Base-by-base conservation (phyloP, 495 filamentous ascomycete species). In the Umbilicaria muhlenbergii region DNA sequence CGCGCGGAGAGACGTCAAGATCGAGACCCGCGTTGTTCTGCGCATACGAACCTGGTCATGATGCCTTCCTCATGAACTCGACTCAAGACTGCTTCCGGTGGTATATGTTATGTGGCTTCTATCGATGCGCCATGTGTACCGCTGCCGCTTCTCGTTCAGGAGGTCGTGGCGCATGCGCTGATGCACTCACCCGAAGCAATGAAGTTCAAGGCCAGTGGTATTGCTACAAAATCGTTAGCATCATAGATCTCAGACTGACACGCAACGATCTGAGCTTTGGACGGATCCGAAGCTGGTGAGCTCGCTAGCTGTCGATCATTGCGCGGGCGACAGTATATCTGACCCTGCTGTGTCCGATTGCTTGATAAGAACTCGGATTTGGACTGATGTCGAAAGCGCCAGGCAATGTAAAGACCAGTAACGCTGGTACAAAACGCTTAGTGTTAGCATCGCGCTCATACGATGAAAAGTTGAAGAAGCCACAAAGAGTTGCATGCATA, bases 121-220 rank as follows among this genome's bases (percentile, higher is more conserved):
- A 32, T 19, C 32, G 15, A 36, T 51, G 48, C 43, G 38, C 24
- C 24, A 31, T 39, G 35, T 24, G 37, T 19, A 39, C 48, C 47
- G 53, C 55, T 53, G 47, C 55, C 53, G 53, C 55, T 55, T 28
- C 24, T 28, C 6, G 24, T 28, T 53, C 38, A 50, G 34, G 35
- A 6, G 39, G 31, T 33, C 8, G 42, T 44, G 17, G 28, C 21
- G 24, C 21, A 13, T 8, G 15, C 13, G 18, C 38, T 19, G 39
- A 18, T 43, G 57, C 66, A 85, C 81, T 84, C 74, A 86, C 81
- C 81, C 57, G 80, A 82, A 52, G 81, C 81, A 55, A 86, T 81
- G 64, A 86, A 86, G 59, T 86, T 86, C 46, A 86, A 65, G 45
- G 81, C 78, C 57, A 86, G 66, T 34, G 82, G 81, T 37, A 81